Percentiles rank a stretch among this genome's conserved stretches.
Evolutionary conservation across 768 basidiomycete species (phyloP).

Genomic region (Phanerochaete carnosa): DNA sequence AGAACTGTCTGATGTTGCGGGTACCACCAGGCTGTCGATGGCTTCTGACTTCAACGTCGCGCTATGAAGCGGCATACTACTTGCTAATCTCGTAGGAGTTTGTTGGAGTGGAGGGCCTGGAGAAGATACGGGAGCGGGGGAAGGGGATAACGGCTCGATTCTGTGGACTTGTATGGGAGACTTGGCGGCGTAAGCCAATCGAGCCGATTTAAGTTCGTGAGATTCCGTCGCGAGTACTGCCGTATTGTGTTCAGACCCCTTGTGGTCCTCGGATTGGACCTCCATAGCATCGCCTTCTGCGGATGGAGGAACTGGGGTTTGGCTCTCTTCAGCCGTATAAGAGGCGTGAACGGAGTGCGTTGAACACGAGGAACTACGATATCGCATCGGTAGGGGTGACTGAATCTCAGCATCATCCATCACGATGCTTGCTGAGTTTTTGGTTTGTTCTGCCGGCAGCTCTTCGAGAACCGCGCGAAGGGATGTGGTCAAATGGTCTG

Average conservation of each 20-base stretch:
- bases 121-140: background rate
- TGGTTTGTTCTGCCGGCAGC: too few species aligned
- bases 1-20: background rate
- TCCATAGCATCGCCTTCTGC: background rate
- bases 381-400: conserved; percentile 19
- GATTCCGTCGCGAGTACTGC: too few species aligned
- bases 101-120: background rate
- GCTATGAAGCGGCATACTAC: background rate
- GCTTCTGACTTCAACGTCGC: background rate
- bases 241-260: too few species aligned
- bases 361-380: conserved; percentile 17
- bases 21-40: background rate
- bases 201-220: too few species aligned
- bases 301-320: background rate
- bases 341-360: background rate
- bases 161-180: too few species aligned
- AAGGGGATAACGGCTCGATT: too few species aligned
- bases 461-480: background rate
- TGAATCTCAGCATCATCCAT: conserved; percentile 7
- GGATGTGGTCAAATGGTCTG: background rate
- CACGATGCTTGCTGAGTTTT: background rate
- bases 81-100: background rate
- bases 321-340: background rate
- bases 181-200: too few species aligned
- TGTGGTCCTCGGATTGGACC: too few species aligned